Evolutionary conservation across 108 stramenopile species (phyloP).

Genomic region (Cyclotella kingstonii): DNA sequence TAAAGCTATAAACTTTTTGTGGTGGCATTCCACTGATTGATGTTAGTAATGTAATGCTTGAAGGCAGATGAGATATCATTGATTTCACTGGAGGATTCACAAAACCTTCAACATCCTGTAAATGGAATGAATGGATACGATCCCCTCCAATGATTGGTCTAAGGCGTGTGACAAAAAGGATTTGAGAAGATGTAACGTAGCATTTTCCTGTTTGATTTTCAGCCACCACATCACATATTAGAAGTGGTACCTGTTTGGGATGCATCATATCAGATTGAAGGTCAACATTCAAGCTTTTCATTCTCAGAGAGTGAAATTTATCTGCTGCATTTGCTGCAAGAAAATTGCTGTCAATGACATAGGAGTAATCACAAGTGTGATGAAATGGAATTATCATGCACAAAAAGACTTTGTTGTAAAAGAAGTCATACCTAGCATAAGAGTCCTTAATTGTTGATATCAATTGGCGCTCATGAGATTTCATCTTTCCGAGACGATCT

Average conservation of each 20-base stretch:
- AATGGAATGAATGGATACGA: conserved; percentile 45
- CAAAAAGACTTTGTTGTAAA: too few relatives aligned
- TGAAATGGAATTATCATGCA: too few relatives aligned
- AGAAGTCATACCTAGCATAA: conserved; percentile 39
- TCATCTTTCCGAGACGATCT: conserved; percentile 86
- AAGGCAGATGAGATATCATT: conserved; percentile 70
- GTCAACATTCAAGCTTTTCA: conserved; percentile 39
- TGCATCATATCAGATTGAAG: conserved; percentile 36
- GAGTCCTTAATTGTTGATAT: conserved; percentile 55
- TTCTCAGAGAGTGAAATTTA: conserved; percentile 45
- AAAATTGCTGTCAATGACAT: conserved; percentile 22
- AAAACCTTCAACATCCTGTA: conserved; percentile 65
- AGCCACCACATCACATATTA: conserved; percentile 63
- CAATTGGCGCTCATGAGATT: conserved; percentile 66
- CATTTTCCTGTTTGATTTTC: conserved; percentile 75
- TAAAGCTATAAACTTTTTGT: conserved; percentile 67
- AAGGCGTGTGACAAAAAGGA: conserved; percentile 65
- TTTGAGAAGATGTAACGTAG: conserved; percentile 58
- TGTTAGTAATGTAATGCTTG: conserved; percentile 51
- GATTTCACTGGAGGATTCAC: conserved; percentile 51
- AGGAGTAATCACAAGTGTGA: too few relatives aligned
- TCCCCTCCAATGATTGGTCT: conserved; percentile 70
- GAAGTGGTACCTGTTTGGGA: conserved; percentile 66
- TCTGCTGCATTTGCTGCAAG: conserved; percentile 56
- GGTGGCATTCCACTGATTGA: conserved; percentile 33